Base-by-base conservation (phyloP, 371 early-diverging fungal genomes). In the Rhizopus arrhizus region DNA sequence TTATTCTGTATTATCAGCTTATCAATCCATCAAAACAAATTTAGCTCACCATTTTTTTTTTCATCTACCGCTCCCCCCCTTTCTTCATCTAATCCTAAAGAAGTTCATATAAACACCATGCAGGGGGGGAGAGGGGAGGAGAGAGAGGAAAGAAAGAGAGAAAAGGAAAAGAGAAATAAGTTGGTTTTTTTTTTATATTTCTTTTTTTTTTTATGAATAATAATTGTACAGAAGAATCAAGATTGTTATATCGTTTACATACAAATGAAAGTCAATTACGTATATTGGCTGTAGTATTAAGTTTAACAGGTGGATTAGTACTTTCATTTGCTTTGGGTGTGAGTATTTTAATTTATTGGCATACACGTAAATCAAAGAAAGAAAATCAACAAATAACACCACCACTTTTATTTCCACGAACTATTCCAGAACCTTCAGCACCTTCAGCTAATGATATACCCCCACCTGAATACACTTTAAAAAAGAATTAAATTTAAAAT, bases 301-400 rank as follows among this genome's bases (percentile, higher is more conserved):
- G 63, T 13, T 56, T 68, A 53, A 52, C 68, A 2, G 68, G 68
- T 41, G 68, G 68, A 6, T 35, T 68, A 32, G 56, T 59, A 3
- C 40, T 68, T 16, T 68, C 68, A 2, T 68, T 68, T 56, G 63
- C 59, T 16, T 46, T 68, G 22, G 68, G 62, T 3, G 63, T 63
- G 12, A 60, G 63, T 15, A 62, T 68, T n/a, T 51, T 63, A 42
- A 68, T 68, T n/a, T 68, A 62, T 50, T 68, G 68, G 68, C 58
- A 59, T 50, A 31, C 49, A 31, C 47, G 48, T 11, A 59, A 58
- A 53, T 53, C 53, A 28, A 65, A 42, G 47, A 60, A 60, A 65
- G 46, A 32, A 45, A 56, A 31, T 3, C 33, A 15, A 22, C 15
- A 41, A 28, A 46, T 54, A 33, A 42, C 59, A 13, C 46, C 57